Evolutionary conservation across 2,329 filamentous ascomycete species (phyloP).

Genomic region (Kalmusia sp.): DNA sequence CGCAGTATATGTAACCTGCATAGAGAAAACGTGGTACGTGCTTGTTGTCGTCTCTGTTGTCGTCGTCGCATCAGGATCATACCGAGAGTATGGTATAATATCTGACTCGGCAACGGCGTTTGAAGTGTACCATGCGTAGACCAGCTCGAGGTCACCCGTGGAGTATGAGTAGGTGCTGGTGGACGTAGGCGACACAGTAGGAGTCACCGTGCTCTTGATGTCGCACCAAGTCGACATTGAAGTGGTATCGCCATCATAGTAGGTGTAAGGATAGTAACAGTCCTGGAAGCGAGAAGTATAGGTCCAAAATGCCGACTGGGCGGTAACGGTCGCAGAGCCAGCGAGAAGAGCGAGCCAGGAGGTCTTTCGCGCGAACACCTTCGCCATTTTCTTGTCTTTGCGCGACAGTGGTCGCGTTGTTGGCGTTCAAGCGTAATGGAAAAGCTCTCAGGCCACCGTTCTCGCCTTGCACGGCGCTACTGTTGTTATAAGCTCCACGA

Average conservation of each 20-base stretch:
- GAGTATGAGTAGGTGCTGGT: slow-evolving; percentile 2
- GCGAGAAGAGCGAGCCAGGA: slow-evolving; percentile 22
- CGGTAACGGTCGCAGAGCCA: slow-evolving; percentile 16
- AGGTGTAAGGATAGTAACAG: slow-evolving; percentile 12
- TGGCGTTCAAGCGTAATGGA: slow-evolving; percentile 9
- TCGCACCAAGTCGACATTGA: slow-evolving; percentile 12
- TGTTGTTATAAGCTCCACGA: slow-evolving; percentile 28
- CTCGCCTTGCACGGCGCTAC: slow-evolving; percentile 18
- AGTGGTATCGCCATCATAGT: slow-evolving; percentile 5
- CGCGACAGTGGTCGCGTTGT: slow-evolving; percentile 8
- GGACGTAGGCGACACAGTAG: slow-evolving; percentile 29
- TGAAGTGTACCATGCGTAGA: slow-evolving; percentile 30
- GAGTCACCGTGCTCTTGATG: slow-evolving; percentile 32
- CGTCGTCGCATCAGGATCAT: slow-evolving; percentile 13
- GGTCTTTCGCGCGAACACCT: slow-evolving; percentile 15
- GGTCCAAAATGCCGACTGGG: slow-evolving; percentile 33
- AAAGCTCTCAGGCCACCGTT: slow-evolving; percentile 15
- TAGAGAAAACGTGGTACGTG: slow-evolving; percentile 25
- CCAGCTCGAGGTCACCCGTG: slow-evolving; percentile 20
- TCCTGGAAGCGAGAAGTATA: slow-evolving; percentile 28
- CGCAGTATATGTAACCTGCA: slow-evolving; percentile 41
- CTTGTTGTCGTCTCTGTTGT: slow-evolving; percentile 11
- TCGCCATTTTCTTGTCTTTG: slow-evolving; percentile 24
- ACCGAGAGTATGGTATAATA: slow-evolving; percentile 22
- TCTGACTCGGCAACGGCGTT: slow-evolving; percentile 32